Percentiles rank a stretch among this genome's conserved stretches.
These are phyloP conservation scores for Limnomonas spitsbergensis DNA, from an alignment of 139 green algal species.

Conservation along the genomic window DNA sequence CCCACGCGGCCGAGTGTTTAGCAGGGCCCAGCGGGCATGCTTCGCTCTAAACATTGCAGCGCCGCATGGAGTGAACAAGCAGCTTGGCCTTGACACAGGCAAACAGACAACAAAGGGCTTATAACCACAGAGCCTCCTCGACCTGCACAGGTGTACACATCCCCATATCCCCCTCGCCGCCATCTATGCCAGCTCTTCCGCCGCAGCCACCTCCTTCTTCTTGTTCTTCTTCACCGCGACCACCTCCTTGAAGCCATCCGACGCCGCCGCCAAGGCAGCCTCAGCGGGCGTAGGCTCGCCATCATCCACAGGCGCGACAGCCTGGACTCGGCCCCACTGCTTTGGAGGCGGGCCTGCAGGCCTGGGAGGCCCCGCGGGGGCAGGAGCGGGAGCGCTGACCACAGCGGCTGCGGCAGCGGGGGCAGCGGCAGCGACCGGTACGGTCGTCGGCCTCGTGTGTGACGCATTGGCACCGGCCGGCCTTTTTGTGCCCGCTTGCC, in stretches of 20 bases:
- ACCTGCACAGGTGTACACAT: too few species aligned
- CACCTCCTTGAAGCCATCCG: not conserved
- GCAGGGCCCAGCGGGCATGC: too few species aligned
- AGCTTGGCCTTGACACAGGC: too few species aligned
- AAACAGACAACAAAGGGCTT: too few species aligned
- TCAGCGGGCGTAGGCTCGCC: constrained; percentile 7
- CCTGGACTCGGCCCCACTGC: not conserved
- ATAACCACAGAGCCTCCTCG: too few species aligned
- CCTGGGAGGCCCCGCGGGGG: not conserved
- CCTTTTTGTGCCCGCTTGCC: not conserved
- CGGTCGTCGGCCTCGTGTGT: not conserved
- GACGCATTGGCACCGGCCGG: not conserved
- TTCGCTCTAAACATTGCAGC: too few species aligned
- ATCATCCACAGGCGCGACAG: not conserved
- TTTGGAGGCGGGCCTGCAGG: not conserved
- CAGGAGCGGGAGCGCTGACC: not conserved
- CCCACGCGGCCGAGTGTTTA: too few species aligned
- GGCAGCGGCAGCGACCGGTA: not conserved
- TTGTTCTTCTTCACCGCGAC: not conserved
- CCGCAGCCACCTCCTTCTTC: too few species aligned
- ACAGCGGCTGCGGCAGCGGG: not conserved
- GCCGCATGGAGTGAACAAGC: too few species aligned
- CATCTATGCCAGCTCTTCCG: too few species aligned
- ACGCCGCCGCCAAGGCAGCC: not conserved
- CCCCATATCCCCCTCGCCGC: too few species aligned